A percentile compares a stretch with the other conserved stretches of the same genome.
Evolutionary conservation across 208 protist species (phyloP).

Genomic region (Porcisia deanei): DNA sequence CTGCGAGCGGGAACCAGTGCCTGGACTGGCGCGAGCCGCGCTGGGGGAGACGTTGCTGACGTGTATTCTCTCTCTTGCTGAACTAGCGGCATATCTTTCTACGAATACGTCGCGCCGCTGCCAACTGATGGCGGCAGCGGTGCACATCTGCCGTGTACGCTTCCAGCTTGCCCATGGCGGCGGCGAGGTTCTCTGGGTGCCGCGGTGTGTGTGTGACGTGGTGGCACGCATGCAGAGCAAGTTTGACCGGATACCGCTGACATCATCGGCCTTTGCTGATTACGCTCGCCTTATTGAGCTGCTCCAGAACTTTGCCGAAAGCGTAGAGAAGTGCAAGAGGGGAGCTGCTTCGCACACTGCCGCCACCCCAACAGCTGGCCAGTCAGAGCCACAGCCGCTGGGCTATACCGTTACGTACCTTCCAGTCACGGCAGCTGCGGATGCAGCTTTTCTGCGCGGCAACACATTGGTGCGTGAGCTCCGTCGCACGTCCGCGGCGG

Average conservation of each 20-base stretch:
- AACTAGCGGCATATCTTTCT: conserved; percentile 23
- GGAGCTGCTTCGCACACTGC: not conserved
- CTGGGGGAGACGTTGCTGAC: conserved; percentile 24
- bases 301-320: conserved; percentile 8
- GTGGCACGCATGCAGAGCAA: conserved; percentile 19
- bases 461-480: conserved; percentile 28
- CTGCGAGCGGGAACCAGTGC: conserved; percentile 1
- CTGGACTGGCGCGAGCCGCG: conserved; percentile 4
- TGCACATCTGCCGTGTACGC: conserved; percentile 22
- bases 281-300: conserved; percentile 18
- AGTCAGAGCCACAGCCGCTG: conserved; percentile 4
- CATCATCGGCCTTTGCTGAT: conserved; percentile 11
- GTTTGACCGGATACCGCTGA: conserved; percentile 12
- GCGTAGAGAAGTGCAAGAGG: conserved; percentile 8
- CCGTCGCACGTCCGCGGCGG: conserved; percentile 5
- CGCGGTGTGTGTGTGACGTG: conserved; percentile 23
- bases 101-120: conserved; percentile 21
- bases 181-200: conserved; percentile 12
- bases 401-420: conserved; percentile 20
- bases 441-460: conserved; percentile 16
- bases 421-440: conserved; percentile 4
- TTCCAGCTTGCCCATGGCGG: not conserved
- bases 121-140: conserved; percentile 19
- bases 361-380: not conserved
- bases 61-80: conserved; percentile 18